phyloP scores from a whole-genome alignment of 352 stramenopile genomes.

The Peronosclerospora sorghi region DNA sequence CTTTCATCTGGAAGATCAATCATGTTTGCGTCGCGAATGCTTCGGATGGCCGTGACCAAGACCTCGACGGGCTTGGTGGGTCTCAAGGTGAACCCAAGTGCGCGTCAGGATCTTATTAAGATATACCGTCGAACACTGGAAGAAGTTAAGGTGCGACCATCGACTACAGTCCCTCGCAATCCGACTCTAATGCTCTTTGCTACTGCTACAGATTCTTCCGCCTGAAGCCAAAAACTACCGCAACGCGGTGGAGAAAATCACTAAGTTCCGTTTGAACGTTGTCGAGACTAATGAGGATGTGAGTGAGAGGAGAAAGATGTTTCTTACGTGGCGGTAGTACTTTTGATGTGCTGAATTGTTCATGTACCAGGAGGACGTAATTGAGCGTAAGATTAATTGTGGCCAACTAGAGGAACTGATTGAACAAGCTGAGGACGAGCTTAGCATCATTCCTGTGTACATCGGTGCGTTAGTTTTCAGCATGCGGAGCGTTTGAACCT shows the following conservation, averaged over 20 bases:
- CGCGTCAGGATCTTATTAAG: constrained; percentile 71
- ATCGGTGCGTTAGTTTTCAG: constrained; percentile 35
- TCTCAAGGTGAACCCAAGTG: constrained; percentile 75
- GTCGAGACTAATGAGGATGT: constrained; percentile 65
- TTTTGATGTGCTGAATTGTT: not conserved
- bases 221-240: constrained; percentile 62
- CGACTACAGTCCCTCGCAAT: not conserved
- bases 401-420: constrained; percentile 84
- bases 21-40: constrained; percentile 77
- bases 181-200: not conserved
- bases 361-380: constrained; percentile 45
- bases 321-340: constrained; percentile 3
- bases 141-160: constrained; percentile 50
- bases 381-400: constrained; percentile 82
- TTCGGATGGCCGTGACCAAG: constrained; percentile 82
- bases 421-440: constrained; percentile 77
- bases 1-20: constrained; percentile 16
- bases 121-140: constrained; percentile 78
- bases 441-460: constrained; percentile 80
- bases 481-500: not conserved
- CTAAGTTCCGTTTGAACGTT: constrained; percentile 74
- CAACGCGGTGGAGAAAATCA: constrained; percentile 75
- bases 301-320: constrained; percentile 2
- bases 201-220: constrained; percentile 37
- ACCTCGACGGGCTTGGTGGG: constrained; percentile 80